Conservation (phyloP, 2,329 filamentous ascomycete species). For the Cercospora brassicicola region DNA sequence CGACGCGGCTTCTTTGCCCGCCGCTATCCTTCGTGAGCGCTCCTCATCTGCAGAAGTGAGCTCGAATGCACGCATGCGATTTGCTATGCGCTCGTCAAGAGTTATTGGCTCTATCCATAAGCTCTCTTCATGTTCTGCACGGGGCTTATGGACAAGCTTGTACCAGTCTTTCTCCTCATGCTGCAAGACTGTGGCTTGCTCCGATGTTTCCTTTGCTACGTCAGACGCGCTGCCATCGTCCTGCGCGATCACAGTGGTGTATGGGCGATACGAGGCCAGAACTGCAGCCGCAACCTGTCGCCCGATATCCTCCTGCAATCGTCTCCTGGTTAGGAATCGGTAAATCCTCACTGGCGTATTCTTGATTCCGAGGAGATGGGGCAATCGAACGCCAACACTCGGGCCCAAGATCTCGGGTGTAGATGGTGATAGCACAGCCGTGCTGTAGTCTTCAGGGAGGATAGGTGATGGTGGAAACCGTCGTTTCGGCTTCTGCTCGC, state of each 20-base stretch:
- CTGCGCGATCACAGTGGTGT: slow-evolving; percentile 33
- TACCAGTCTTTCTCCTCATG: slow-evolving; percentile 80
- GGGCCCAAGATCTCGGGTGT: slow-evolving; percentile 73
- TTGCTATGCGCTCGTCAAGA: slow-evolving; percentile 71
- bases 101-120: slow-evolving; percentile 72
- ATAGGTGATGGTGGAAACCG: slow-evolving; percentile 73
- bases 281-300: slow-evolving; percentile 84
- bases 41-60: slow-evolving; percentile 69
- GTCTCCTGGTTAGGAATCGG: slow-evolving; percentile 81
- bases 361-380: slow-evolving; percentile 87
- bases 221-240: slow-evolving; percentile 31
- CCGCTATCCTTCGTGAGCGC: slow-evolving; percentile 53
- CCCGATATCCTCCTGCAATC: slow-evolving; percentile 83
- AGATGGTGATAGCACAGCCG: slow-evolving; percentile 62
- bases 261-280: slow-evolving; percentile 58
- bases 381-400: slow-evolving; percentile 71
- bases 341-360: slow-evolving; percentile 84
- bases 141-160: slow-evolving; percentile 65
- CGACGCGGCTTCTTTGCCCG: slow-evolving; percentile 23
- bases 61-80: slow-evolving; percentile 78
- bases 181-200: slow-evolving; percentile 65
- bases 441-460: slow-evolving; percentile 67
- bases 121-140: slow-evolving; percentile 55
- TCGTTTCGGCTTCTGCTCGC: slow-evolving; percentile 48
- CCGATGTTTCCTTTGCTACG: slow-evolving; percentile 47